These are phyloP conservation scores for Aphanoascus verrucosus DNA, from an alignment of 2,329 filamentous ascomycete species.

Conservation along the genomic window DNA sequence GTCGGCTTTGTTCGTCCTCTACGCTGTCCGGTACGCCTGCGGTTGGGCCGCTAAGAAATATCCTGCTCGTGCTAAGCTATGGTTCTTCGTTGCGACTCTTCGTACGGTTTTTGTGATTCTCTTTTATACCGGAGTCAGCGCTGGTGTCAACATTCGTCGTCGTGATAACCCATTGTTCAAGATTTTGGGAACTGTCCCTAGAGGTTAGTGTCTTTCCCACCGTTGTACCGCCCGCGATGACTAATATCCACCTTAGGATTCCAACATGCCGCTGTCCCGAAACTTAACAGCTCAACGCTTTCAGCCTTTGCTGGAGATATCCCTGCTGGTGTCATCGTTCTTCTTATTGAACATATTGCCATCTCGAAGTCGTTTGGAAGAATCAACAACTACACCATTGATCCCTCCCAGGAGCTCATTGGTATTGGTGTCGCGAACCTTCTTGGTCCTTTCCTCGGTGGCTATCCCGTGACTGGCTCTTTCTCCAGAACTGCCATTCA, in stretches of 20 bases:
- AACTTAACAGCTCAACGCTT: constrained; percentile 56
- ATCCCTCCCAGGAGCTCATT: constrained; percentile 91
- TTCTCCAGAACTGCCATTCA: constrained; percentile 96
- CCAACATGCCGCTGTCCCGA: constrained; percentile 63
- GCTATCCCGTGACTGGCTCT: constrained; percentile 84
- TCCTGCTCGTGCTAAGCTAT: constrained; percentile 58
- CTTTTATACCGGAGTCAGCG: constrained; percentile 85
- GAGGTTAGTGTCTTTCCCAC: constrained; percentile 42
- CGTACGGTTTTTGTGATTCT: constrained; percentile 85
- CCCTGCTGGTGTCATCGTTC: constrained; percentile 80
- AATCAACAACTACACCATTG: constrained; percentile 91
- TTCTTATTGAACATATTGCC: constrained; percentile 92
- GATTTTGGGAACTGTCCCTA: constrained; percentile 65
- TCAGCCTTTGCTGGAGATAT: constrained; percentile 59
- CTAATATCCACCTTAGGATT: constrained; percentile 48
- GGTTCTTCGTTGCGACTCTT: constrained; percentile 86
- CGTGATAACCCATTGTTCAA: constrained; percentile 56
- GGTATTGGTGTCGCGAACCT: constrained; percentile 87
- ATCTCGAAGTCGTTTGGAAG: constrained; percentile 95
- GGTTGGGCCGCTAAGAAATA: constrained; percentile 56
- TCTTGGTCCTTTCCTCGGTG: constrained; percentile 82
- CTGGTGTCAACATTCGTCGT: constrained; percentile 63
- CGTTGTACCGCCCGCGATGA: neutral
- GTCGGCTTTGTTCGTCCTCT: constrained; percentile 68
- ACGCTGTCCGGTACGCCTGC: constrained; percentile 59